Conservation (phyloP, 768 basidiomycete species). For the Tephrocybe sp. region DNA sequence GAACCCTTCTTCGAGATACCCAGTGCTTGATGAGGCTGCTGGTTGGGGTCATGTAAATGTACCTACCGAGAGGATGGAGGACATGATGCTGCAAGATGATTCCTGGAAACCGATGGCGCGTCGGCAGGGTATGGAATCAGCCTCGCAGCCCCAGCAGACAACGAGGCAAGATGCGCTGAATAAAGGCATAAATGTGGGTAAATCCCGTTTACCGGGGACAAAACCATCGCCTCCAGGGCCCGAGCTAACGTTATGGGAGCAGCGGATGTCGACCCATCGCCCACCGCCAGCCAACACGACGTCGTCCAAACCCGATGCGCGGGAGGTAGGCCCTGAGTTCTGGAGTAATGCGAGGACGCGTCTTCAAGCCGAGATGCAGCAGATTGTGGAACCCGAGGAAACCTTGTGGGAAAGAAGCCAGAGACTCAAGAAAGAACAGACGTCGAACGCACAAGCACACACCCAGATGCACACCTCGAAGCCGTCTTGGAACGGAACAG, state of each 20-base stretch:
- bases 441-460: conserved; percentile 1
- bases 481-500: conserved; percentile 5
- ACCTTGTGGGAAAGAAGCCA: conserved; percentile 17
- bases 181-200: neutral
- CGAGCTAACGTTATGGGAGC: conserved; percentile 2
- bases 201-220: neutral
- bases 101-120: conserved; percentile 4
- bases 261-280: neutral
- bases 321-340: neutral
- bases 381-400: conserved; percentile 7
- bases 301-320: neutral
- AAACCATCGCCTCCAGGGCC: neutral
- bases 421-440: conserved; percentile 4
- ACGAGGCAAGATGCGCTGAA: conserved; percentile 7
- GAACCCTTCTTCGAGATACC: neutral
- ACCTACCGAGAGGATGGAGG: conserved; percentile 1
- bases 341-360: conserved; percentile 4
- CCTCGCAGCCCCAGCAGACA: conserved; percentile 2
- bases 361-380: neutral
- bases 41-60: neutral
- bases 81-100: conserved; percentile 1
- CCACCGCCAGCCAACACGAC: neutral
- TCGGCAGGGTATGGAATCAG: neutral
- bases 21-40: neutral
- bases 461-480: conserved; percentile 8